Evolutionary conservation across 371 early-diverging fungal genomes (phyloP).

Genomic region (Mortierella sp.): DNA sequence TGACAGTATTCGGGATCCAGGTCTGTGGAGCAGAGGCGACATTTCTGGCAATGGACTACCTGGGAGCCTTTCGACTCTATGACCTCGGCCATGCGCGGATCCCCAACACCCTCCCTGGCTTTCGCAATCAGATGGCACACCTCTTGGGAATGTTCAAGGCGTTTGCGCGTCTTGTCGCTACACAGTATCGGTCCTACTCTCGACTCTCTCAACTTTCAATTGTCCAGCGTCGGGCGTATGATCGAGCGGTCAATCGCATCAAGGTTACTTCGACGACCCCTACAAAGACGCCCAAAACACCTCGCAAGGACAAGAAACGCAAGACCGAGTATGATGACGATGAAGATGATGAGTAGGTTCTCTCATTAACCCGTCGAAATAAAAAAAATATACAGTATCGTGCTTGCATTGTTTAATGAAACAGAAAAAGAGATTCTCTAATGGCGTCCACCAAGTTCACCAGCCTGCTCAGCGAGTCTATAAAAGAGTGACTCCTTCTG

Average conservation of each 20-base stretch:
- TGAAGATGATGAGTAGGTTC: too few species aligned
- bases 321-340: too few species aligned
- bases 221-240: not conserved
- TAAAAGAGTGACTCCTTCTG: constrained; percentile 65
- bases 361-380: too few species aligned
- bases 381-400: too few species aligned
- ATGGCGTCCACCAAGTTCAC: constrained; percentile 8
- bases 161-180: constrained; percentile 2
- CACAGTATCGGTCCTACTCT: not conserved
- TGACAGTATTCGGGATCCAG: constrained; percentile 13
- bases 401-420: not conserved
- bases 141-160: constrained; percentile 1
- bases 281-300: too few species aligned
- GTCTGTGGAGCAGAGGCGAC: constrained; percentile 7
- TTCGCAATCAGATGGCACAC: not conserved
- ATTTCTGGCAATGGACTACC: constrained; percentile 9
- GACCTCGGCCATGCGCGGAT: constrained; percentile 1
- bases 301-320: too few species aligned
- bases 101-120: not conserved
- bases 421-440: not conserved
- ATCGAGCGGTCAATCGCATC: not conserved
- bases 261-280: constrained; percentile 7
- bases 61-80: constrained; percentile 15
- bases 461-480: constrained; percentile 51
- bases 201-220: not conserved